phyloP scores from a whole-genome alignment of 148 eudicot genomes.

The Chenopodium quinoa region DNA sequence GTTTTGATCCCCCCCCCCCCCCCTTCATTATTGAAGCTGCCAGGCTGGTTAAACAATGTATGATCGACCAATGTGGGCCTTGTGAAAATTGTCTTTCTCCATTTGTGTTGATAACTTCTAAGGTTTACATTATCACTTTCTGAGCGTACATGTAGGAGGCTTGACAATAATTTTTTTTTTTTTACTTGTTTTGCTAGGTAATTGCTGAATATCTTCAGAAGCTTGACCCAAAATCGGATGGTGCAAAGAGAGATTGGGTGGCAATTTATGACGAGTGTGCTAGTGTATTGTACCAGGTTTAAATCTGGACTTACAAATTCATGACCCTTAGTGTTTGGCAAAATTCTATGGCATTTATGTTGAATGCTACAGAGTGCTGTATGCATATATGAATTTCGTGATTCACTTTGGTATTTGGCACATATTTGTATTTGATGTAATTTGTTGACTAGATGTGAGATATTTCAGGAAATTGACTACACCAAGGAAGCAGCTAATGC shows the following conservation, averaged over 20 bases:
- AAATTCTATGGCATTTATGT: neutral
- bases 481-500: slow-evolving; percentile 99
- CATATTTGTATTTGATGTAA: neutral
- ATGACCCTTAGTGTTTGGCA: neutral
- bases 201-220: slow-evolving; percentile 97
- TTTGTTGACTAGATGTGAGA: slow-evolving; percentile 6
- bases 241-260: slow-evolving; percentile 99
- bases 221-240: slow-evolving; percentile 97
- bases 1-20: neutral
- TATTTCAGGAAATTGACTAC: slow-evolving; percentile 84
- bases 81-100: neutral
- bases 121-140: neutral
- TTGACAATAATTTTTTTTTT: neutral
- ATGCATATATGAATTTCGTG: neutral
- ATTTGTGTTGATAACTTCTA: neutral
- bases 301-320: neutral
- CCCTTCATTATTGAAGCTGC: neutral
- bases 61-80: neutral
- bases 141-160: neutral
- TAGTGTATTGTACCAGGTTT: slow-evolving; percentile 85
- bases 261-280: slow-evolving; percentile 99
- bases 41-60: neutral
- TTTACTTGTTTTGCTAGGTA: slow-evolving; percentile 59
- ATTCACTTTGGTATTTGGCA: neutral
- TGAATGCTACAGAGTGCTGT: neutral